A percentile compares a stretch with the other conserved stretches of the same genome.
Evolutionary conservation across 2,329 filamentous ascomycete species (phyloP).

Genomic region (Penicillium sp.): DNA sequence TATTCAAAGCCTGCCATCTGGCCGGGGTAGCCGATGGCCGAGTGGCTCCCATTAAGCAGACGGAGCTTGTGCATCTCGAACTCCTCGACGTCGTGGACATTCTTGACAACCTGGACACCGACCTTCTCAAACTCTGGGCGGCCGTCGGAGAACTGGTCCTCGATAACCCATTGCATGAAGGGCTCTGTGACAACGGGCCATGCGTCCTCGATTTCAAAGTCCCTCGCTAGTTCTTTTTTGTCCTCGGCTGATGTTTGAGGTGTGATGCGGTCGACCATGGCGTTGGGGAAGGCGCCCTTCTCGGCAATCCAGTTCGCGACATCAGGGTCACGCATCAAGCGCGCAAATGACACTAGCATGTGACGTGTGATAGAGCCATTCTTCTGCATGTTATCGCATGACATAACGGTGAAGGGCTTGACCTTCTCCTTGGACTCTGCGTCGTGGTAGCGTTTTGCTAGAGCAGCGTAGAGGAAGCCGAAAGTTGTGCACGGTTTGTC

Average conservation of each 20-base stretch:
- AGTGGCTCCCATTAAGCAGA: constrained; percentile 48
- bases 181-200: constrained; percentile 51
- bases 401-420: constrained; percentile 48
- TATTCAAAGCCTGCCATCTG: constrained; percentile 48
- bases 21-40: constrained; percentile 45
- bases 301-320: constrained; percentile 45
- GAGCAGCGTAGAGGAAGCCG: constrained; percentile 47
- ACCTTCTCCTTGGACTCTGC: constrained; percentile 22
- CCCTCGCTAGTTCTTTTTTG: constrained; percentile 38
- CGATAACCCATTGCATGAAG: constrained; percentile 50
- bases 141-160: constrained; percentile 46
- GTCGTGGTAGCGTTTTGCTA: constrained; percentile 38
- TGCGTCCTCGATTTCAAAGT: constrained; percentile 43
- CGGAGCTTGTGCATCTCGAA: constrained; percentile 52
- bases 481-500: constrained; percentile 43
- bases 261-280: constrained; percentile 51
- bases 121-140: constrained; percentile 47
- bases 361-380: constrained; percentile 47
- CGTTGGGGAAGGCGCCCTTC: constrained; percentile 46
- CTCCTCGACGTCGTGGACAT: constrained; percentile 47
- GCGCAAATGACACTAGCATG: constrained; percentile 47
- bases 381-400: constrained; percentile 52
- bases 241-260: constrained; percentile 43
- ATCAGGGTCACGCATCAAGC: constrained; percentile 38
- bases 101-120: constrained; percentile 45